A percentile compares a stretch with the other conserved stretches of the same genome.
phyloP scores from a whole-genome alignment of 1,284 basidiomycete genomes.

The Apiotrichum sp. region DNA sequence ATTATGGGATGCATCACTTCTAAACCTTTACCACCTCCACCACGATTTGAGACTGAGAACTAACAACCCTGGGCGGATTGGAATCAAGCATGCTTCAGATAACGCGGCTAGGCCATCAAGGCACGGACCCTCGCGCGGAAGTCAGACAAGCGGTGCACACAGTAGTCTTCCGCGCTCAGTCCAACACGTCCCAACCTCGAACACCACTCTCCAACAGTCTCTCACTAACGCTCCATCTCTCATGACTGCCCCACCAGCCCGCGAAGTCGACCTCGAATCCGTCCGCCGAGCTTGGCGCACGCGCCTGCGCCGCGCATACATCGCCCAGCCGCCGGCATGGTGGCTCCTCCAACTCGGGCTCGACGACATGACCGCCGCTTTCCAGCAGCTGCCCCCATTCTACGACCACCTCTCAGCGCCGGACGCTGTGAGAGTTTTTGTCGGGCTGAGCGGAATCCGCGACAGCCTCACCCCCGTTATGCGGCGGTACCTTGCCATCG shows the following conservation, averaged over 20 bases:
- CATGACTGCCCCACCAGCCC: too few relatives aligned
- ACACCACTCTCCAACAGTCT: too few relatives aligned
- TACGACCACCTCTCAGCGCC: neutral
- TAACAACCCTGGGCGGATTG: too few relatives aligned
- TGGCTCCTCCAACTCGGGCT: slow-evolving; percentile 1
- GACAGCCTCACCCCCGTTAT: neutral
- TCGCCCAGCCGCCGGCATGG: slow-evolving; percentile 1
- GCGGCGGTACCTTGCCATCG: slow-evolving; percentile 1
- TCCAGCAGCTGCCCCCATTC: slow-evolving; percentile 3
- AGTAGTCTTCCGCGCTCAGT: too few relatives aligned
- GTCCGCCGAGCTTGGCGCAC: neutral
- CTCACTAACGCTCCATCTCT: neutral
- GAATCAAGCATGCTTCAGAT: too few relatives aligned
- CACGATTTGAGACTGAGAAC: too few relatives aligned
- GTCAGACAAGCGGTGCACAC: too few relatives aligned
- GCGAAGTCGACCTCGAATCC: neutral
- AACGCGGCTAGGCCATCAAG: too few relatives aligned
- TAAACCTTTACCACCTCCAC: too few relatives aligned
- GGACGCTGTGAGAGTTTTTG: neutral
- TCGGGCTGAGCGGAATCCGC: neutral
- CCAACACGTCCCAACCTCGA: too few relatives aligned
- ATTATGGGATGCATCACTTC: too few relatives aligned
- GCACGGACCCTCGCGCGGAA: too few relatives aligned
- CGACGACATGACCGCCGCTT: neutral
- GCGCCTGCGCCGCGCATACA: slow-evolving; percentile 1